Evolutionary conservation across 129 eudicot genomes (phyloP).

Genomic region (Artemisia tridentata): DNA sequence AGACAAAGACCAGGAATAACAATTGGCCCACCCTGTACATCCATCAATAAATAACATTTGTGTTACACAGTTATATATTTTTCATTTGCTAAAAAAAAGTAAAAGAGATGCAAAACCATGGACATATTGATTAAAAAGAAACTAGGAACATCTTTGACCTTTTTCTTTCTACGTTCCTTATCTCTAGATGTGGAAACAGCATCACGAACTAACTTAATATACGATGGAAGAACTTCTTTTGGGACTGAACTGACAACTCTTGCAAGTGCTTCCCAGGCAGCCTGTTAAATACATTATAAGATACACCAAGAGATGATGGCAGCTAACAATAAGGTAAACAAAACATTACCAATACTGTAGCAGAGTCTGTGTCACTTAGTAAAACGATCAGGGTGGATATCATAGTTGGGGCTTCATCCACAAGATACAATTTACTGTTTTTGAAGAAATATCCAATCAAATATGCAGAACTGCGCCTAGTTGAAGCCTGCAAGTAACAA

Average conservation of each 20-base stretch:
- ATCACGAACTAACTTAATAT: conserved; percentile 91
- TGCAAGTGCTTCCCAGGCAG: conserved; percentile 89
- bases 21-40: conserved; percentile 83
- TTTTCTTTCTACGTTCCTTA: conserved; percentile 88
- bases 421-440: conserved; percentile 84
- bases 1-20: conserved; percentile 94
- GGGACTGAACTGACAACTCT: conserved; percentile 87
- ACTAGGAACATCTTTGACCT: conserved; percentile 36
- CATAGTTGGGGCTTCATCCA: conserved; percentile 95
- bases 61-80: background rate
- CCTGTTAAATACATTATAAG: conserved; percentile 39
- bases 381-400: conserved; percentile 75
- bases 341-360: conserved; percentile 65
- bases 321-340: background rate
- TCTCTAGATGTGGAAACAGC: conserved; percentile 94
- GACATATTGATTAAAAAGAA: background rate
- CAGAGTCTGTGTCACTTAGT: conserved; percentile 84
- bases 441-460: conserved; percentile 87
- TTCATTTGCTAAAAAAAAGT: background rate
- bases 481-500: conserved; percentile 65
- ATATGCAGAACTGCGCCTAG: conserved; percentile 74
- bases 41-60: conserved; percentile 15
- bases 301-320: conserved; percentile 9
- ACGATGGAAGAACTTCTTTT: conserved; percentile 88
- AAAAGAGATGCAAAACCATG: background rate